Conservation (phyloP, 257 asterid species). For the Datura wrightii region DNA sequence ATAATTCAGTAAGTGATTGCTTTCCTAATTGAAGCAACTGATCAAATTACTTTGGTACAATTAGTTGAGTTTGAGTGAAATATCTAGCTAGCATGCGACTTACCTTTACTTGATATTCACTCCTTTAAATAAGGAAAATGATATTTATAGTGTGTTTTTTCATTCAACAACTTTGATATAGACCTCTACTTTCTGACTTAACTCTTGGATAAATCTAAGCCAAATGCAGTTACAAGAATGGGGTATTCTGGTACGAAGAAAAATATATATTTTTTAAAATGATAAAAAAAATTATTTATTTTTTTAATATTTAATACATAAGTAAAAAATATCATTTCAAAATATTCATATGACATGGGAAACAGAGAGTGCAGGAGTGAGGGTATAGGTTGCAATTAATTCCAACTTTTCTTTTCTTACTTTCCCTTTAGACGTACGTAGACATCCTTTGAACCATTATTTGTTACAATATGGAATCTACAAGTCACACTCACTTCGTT, state of each 20-base stretch:
- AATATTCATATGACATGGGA: too few species aligned
- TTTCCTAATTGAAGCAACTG: conserved; percentile 10
- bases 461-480: conserved; percentile 14
- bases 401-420: background rate
- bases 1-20: background rate
- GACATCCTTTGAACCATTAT: conserved; percentile 19
- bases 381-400: background rate
- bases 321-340: too few species aligned
- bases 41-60: background rate
- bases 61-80: conserved; percentile 4
- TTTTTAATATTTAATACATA: too few species aligned
- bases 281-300: too few species aligned
- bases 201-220: background rate
- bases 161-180: conserved; percentile 23
- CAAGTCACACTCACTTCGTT: conserved; percentile 24
- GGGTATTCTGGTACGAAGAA: background rate
- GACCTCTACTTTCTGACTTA: conserved; percentile 19
- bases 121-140: conserved; percentile 28
- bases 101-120: conserved; percentile 21
- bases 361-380: too few species aligned
- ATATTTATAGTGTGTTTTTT: background rate
- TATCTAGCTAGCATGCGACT: background rate
- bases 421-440: background rate
- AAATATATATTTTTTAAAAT: background rate
- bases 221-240: background rate